A percentile compares a stretch with the other conserved stretches of the same genome.
These are phyloP conservation scores for Ustilago hordei DNA, from an alignment of 1,284 basidiomycete species.

Conservation along the genomic window DNA sequence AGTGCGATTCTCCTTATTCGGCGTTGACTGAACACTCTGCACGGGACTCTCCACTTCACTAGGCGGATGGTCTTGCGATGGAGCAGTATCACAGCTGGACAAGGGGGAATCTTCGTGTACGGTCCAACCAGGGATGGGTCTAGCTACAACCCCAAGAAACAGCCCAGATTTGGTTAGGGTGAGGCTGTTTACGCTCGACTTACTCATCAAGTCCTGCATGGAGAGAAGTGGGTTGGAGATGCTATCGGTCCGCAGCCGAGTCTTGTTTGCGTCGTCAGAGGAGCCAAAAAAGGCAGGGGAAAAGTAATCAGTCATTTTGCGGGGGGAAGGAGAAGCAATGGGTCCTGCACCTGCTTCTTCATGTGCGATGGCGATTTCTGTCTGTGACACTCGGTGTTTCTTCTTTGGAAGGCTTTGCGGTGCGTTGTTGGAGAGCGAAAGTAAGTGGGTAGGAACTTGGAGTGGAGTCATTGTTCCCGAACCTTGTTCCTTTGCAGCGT, in stretches of 20 bases:
- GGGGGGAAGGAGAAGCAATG: constrained; percentile 40
- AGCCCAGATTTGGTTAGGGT: constrained; percentile 35
- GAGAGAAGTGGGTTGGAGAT: constrained; percentile 21
- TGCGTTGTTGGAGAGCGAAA: constrained; percentile 7
- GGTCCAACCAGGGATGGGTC: constrained; percentile 35
- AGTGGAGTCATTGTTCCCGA: constrained; percentile 14
- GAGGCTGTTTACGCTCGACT: constrained; percentile 13
- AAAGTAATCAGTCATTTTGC: constrained; percentile 45
- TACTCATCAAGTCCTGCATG: constrained; percentile 6
- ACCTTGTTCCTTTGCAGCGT: neutral
- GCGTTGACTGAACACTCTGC: constrained; percentile 20
- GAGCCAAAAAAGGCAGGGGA: neutral
- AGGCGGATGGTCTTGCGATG: constrained; percentile 31
- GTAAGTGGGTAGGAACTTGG: constrained; percentile 10
- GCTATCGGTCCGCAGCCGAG: constrained; percentile 25
- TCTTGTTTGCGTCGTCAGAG: neutral
- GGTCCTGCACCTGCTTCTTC: constrained; percentile 52
- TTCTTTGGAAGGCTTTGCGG: constrained; percentile 50
- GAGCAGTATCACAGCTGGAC: constrained; percentile 27
- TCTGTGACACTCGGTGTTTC: constrained; percentile 43
- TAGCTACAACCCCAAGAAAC: constrained; percentile 37
- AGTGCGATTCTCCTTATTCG: constrained; percentile 46
- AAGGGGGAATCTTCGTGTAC: constrained; percentile 34
- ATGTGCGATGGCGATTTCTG: constrained; percentile 50
- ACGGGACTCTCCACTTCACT: constrained; percentile 14